Conservation (phyloP, 495 filamentous ascomycete species). For the Barbatosphaeria neglecta region DNA sequence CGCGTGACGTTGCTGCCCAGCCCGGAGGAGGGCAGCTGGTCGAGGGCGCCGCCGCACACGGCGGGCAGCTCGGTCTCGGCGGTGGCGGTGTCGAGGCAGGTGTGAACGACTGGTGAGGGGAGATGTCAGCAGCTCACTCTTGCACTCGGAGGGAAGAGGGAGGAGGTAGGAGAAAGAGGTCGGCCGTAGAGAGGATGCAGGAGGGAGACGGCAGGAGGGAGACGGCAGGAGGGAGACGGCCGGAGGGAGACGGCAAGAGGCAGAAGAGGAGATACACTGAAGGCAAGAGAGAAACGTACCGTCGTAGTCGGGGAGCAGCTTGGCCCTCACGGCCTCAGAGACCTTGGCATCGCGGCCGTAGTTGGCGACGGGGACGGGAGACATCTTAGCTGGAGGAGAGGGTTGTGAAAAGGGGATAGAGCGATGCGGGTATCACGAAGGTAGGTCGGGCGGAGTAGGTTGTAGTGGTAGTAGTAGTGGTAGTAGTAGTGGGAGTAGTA, state of each 20-base stretch:
- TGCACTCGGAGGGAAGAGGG: too few relatives aligned
- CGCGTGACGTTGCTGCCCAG: slow-evolving; percentile 12
- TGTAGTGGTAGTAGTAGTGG: too few relatives aligned
- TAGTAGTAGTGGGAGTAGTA: too few relatives aligned
- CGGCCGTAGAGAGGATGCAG: too few relatives aligned
- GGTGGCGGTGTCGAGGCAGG: slow-evolving; percentile 9
- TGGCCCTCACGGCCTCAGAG: slow-evolving; percentile 14
- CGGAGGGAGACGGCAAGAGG: too few relatives aligned
- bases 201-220: too few relatives aligned
- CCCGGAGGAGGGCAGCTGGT: slow-evolving; percentile 8
- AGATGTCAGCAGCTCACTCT: too few relatives aligned
- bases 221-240: too few relatives aligned
- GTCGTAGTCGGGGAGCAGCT: slow-evolving; percentile 18
- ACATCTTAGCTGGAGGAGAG: neutral
- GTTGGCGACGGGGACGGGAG: slow-evolving; percentile 11
- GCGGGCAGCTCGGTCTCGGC: slow-evolving; percentile 16
- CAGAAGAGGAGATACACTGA: too few relatives aligned
- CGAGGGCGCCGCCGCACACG: slow-evolving; percentile 13
- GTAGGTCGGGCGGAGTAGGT: neutral
- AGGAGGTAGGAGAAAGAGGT: too few relatives aligned
- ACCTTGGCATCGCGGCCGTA: slow-evolving; percentile 18
- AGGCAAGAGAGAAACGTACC: slow-evolving; percentile 5
- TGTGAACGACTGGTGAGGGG: slow-evolving; percentile 13
- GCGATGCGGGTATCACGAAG: neutral
- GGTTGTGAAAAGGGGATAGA: neutral